Base-by-base conservation (phyloP, 2,329 filamentous ascomycete species). In the Helotiales sp. region DNA sequence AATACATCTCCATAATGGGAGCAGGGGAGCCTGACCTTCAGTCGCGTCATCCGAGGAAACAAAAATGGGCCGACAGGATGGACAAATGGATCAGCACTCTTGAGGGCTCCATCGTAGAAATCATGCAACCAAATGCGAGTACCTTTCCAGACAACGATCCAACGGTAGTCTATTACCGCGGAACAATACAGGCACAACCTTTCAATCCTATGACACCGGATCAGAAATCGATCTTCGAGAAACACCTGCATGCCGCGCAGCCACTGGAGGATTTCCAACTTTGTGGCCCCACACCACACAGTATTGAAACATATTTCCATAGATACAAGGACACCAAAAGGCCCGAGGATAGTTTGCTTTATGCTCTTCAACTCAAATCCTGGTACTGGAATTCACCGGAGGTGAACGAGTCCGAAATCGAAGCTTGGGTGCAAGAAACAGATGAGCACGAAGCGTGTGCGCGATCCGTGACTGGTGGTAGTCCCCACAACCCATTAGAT, bases 141-240 rank as follows among this genome's bases (percentile, higher is more conserved):
- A 17, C 54, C 3, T 57, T 67, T 45, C 63, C 61, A 13, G 59
- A 63, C 20, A 67, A 70, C 40, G 69, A 70, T 57, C 69, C 69
- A 15, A 26, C 40, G 5, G 52, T 64, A 10, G 61, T 70, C 6
- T 70, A 70, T 28, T 70, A 62, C 28, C 63, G 50, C 32, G 66
- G 64, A 0, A 52, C 65, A 6, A 22, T 63, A 2, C 22, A 17
- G 17, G 17, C 40, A 6, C 6, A 17, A 30, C 6, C 20, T 11
- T 17, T 26, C 17, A 8, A 30, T 10, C 37, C 24, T n/a, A 40
- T 15, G 47, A 52, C 22, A 55, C 17, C 17, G 20, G 47, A 30
- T 11, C 59, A 32, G 50, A 7, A 8, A 26, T 37, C 45, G 22
- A 28, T n/a, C 17, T 43, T 50, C 54, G 22, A 62, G 26, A 37